Evolutionary conservation across 345 rosid species (phyloP).

Genomic region (Camelina laxa): DNA sequence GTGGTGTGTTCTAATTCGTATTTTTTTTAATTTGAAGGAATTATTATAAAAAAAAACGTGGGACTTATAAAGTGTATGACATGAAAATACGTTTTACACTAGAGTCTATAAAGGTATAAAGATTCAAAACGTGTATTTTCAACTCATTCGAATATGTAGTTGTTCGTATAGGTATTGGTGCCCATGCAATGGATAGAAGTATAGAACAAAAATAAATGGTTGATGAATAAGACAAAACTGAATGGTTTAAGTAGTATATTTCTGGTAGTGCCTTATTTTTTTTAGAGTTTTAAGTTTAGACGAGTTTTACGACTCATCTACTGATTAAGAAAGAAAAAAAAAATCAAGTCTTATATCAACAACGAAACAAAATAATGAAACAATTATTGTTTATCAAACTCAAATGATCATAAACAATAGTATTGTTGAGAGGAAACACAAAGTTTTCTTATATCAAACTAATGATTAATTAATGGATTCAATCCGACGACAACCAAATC

Average conservation of each 20-base stretch:
- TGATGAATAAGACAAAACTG: background rate
- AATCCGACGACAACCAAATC: background rate
- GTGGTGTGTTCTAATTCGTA: background rate
- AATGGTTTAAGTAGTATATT: background rate
- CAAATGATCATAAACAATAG: too few species aligned
- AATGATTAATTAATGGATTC: background rate
- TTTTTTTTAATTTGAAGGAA: background rate
- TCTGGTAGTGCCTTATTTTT: background rate
- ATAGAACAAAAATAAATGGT: background rate
- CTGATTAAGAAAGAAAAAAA: background rate
- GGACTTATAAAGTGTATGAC: conserved; percentile 18
- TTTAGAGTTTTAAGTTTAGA: background rate
- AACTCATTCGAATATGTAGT: background rate
- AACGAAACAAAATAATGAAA: background rate
- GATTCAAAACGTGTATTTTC: conserved; percentile 1
- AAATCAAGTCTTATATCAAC: background rate
- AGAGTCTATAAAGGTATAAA: background rate
- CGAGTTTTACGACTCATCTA: background rate
- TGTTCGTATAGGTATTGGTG: background rate
- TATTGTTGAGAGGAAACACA: too few species aligned
- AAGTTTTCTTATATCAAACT: background rate
- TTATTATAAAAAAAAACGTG: conserved; percentile 38
- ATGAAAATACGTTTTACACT: background rate
- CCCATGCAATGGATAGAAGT: conserved; percentile 2
- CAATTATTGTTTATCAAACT: background rate